Conservation (phyloP, 2,329 filamentous ascomycete genomes). For the Arthrobotrys entomopaga region DNA sequence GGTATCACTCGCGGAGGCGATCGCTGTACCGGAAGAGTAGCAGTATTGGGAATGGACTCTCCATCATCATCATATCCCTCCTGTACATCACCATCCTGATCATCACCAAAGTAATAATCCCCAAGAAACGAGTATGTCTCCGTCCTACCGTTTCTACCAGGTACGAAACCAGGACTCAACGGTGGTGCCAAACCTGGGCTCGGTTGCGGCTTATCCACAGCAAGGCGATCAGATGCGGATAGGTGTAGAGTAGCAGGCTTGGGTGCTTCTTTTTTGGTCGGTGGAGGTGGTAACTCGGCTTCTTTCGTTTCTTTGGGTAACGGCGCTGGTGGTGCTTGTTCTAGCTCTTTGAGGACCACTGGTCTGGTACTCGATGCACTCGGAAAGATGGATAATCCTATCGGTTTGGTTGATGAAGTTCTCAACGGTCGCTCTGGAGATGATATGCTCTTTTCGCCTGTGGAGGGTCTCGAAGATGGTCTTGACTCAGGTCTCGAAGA, state of each 20-base stretch:
- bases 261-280: not conserved
- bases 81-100: conserved; percentile 30
- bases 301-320: conserved; percentile 17
- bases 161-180: conserved; percentile 34
- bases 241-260: conserved; percentile 29
- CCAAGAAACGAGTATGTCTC: conserved; percentile 54
- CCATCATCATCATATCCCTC: conserved; percentile 27
- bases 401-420: conserved; percentile 27
- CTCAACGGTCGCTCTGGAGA: conserved; percentile 24
- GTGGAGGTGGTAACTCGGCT: conserved; percentile 21
- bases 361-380: conserved; percentile 20
- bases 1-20: conserved; percentile 13
- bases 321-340: conserved; percentile 14
- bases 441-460: not conserved
- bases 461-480: not conserved
- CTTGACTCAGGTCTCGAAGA: conserved; percentile 7
- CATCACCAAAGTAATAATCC: conserved; percentile 51
- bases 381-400: conserved; percentile 45
- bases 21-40: conserved; percentile 1
- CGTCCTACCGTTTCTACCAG: conserved; percentile 33
- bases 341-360: conserved; percentile 8
- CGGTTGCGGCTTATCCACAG: conserved; percentile 38
- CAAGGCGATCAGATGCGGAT: conserved; percentile 17
- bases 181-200: conserved; percentile 40
- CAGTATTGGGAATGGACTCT: not conserved